phyloP scores from a whole-genome alignment of 2,329 filamentous ascomycete genomes.

The Chrysoporthe austroafricana region DNA sequence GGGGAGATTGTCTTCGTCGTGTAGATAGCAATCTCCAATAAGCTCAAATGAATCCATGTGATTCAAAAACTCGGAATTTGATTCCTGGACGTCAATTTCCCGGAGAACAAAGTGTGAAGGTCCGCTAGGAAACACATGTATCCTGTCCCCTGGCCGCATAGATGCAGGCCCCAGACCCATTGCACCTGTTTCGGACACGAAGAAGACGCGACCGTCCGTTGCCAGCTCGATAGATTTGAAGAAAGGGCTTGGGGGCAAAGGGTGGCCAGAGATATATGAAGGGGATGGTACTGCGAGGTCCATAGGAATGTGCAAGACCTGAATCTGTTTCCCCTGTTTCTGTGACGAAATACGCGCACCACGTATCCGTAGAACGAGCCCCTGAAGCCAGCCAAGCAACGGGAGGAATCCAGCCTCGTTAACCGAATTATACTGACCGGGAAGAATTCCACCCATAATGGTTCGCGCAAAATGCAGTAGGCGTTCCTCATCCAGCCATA shows the following conservation, averaged over 20 bases:
- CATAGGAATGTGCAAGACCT: not conserved
- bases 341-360: not conserved
- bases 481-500: not conserved
- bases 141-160: not conserved
- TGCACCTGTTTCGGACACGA: not conserved
- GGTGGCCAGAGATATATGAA: not conserved
- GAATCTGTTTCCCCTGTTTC: not conserved
- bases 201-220: constrained; percentile 18
- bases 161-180: constrained; percentile 20
- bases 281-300: not conserved
- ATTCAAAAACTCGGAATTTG: no score
- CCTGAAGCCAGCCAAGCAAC: not conserved
- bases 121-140: constrained; percentile 4
- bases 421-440: not conserved
- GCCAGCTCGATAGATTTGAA: constrained; percentile 10
- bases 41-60: not conserved
- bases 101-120: constrained; percentile 13
- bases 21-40: constrained; percentile 18
- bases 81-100: not conserved
- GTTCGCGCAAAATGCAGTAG: constrained; percentile 5
- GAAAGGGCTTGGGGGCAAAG: not conserved
- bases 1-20: not conserved
- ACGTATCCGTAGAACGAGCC: not conserved
- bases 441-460: not conserved
- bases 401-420: not conserved